Evolutionary conservation across 2,329 filamentous ascomycete species (phyloP).

Genomic region (Fusarium multiceps): DNA sequence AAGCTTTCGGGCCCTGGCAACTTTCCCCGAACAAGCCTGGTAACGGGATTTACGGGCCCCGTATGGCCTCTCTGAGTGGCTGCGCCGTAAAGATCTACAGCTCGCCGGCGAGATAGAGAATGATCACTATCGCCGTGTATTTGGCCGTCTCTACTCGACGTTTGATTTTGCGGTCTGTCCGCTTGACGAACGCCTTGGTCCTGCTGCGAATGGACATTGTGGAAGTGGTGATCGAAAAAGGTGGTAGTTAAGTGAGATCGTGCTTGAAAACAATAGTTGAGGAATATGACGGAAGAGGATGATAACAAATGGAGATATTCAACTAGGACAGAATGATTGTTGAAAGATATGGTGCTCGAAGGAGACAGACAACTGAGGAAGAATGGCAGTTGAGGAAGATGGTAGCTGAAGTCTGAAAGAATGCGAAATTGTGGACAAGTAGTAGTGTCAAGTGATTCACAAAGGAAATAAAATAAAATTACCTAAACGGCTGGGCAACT

Average conservation of each 20-base stretch:
- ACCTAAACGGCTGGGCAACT: neutral
- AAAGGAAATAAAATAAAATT: neutral
- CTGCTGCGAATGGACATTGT: neutral
- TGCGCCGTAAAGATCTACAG: neutral
- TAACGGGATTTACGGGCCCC: neutral
- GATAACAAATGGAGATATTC: too few relatives aligned
- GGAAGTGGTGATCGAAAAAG: accelerated
- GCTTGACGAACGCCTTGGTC: neutral
- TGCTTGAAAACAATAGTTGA: neutral
- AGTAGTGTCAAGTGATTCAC: too few relatives aligned
- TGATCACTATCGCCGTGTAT: neutral
- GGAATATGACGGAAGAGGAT: too few relatives aligned
- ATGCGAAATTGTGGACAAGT: too few relatives aligned
- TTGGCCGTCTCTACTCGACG: neutral
- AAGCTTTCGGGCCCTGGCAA: neutral
- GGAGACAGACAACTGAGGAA: too few relatives aligned
- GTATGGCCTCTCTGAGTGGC: neutral
- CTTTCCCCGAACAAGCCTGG: neutral
- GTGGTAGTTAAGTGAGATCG: neutral
- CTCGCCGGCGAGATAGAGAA: neutral
- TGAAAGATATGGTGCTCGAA: too few relatives aligned
- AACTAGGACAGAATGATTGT: too few relatives aligned
- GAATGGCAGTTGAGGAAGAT: too few relatives aligned
- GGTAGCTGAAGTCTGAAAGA: too few relatives aligned
- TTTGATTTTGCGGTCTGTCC: neutral